Evolutionary conservation across 2,329 filamentous ascomycete genomes (phyloP).

Genomic region (Exophiala viscosa): DNA sequence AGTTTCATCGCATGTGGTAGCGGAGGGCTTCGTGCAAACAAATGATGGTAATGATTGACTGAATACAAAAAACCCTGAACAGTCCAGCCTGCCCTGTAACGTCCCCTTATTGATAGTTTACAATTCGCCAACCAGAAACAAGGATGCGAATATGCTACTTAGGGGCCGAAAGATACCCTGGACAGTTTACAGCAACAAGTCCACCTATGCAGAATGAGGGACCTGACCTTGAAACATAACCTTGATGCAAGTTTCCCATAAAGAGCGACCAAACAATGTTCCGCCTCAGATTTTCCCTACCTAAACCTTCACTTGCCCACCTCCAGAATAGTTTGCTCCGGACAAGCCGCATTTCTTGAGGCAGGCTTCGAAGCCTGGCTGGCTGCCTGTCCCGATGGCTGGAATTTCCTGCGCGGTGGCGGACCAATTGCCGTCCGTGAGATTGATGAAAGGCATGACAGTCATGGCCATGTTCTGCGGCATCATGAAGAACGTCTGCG

Average conservation of each 20-base stretch:
- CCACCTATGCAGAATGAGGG: neutral
- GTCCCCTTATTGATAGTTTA: neutral
- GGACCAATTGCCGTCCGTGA: slow-evolving; percentile 31
- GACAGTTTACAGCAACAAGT: neutral
- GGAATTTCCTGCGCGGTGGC: slow-evolving; percentile 32
- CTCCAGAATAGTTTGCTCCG: neutral
- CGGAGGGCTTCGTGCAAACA: neutral
- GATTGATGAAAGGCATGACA: slow-evolving; percentile 36
- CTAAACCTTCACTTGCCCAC: neutral
- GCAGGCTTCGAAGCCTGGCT: slow-evolving; percentile 41
- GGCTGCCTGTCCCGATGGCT: slow-evolving; percentile 41
- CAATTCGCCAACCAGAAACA: neutral
- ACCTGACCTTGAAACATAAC: neutral
- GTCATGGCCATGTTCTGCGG: slow-evolving; percentile 40
- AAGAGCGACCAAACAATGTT: neutral
- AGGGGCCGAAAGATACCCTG: slow-evolving; percentile 16
- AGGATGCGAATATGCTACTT: neutral
- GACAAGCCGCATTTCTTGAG: slow-evolving; percentile 14
- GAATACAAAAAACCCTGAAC: neutral
- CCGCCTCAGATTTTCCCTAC: neutral
- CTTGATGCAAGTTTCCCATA: neutral
- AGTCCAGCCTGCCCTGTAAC: too few species aligned
- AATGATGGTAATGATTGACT: neutral
- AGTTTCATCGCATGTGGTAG: neutral
- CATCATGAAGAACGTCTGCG: slow-evolving; percentile 39